phyloP scores from a whole-genome alignment of 352 stramenopile genomes.

The Phytopythium aichiense region DNA sequence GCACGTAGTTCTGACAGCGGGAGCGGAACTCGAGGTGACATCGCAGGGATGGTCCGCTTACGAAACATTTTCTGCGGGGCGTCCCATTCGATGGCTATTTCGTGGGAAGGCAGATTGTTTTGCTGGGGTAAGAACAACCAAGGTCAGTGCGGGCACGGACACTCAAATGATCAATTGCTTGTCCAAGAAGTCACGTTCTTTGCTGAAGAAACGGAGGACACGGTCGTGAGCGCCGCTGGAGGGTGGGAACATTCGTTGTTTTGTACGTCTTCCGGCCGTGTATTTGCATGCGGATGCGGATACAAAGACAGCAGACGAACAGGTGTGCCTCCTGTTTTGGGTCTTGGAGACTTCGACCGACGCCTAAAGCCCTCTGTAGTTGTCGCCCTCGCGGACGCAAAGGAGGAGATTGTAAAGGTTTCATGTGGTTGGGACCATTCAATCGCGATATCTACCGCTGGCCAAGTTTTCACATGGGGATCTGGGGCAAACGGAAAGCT shows the following conservation, averaged over 20 bases:
- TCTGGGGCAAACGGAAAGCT: constrained; percentile 81
- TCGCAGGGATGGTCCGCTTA: constrained; percentile 11
- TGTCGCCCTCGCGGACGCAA: constrained; percentile 40
- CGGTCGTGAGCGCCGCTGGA: constrained; percentile 47
- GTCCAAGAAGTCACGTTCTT: constrained; percentile 59
- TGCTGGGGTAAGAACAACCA: constrained; percentile 87
- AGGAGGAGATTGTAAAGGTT: constrained; percentile 58
- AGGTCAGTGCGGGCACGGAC: constrained; percentile 74
- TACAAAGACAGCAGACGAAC: constrained; percentile 84
- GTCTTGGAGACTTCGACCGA: constrained; percentile 66
- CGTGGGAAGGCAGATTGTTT: constrained; percentile 46
- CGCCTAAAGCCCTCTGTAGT: constrained; percentile 55
- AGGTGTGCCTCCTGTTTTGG: constrained; percentile 76
- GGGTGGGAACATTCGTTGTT: constrained; percentile 85
- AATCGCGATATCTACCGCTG: constrained; percentile 52
- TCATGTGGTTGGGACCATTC: constrained; percentile 84
- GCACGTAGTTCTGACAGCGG: background rate
- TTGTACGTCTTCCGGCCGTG: constrained; percentile 50
- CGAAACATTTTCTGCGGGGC: constrained; percentile 63
- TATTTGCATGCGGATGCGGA: constrained; percentile 73
- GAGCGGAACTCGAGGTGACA: background rate
- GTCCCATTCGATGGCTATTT: constrained; percentile 71
- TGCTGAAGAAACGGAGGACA: constrained; percentile 38
- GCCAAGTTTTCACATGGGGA: constrained; percentile 73
- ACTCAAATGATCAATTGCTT: constrained; percentile 67